Percentiles rank a stretch among this genome's conserved stretches.
phyloP scores from a whole-genome alignment of 768 basidiomycete species.

The Coprinopsis sp. region DNA sequence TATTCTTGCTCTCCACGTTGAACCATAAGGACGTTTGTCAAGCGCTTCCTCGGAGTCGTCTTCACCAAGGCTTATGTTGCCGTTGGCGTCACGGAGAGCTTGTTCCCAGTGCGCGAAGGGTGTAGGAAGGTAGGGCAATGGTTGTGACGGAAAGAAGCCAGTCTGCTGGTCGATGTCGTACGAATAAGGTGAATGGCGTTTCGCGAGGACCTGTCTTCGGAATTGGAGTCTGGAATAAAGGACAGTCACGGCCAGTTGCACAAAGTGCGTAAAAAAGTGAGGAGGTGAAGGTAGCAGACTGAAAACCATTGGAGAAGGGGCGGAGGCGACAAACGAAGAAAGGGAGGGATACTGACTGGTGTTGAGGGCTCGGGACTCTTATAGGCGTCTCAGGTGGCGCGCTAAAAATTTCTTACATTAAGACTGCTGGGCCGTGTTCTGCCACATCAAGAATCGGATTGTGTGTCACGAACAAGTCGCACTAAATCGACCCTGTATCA shows the following conservation, averaged over 20 bases:
- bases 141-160: slow-evolving; percentile 79
- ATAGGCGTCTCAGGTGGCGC: background rate
- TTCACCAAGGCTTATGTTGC: slow-evolving; percentile 52
- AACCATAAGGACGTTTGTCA: slow-evolving; percentile 48
- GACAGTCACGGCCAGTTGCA: slow-evolving; percentile 42
- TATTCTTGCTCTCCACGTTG: slow-evolving; percentile 64
- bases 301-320: slow-evolving; percentile 29
- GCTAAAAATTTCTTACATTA: background rate
- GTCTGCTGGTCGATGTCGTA: slow-evolving; percentile 60
- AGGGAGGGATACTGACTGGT: background rate
- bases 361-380: background rate
- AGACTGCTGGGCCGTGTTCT: background rate
- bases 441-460: background rate
- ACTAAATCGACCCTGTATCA: background rate
- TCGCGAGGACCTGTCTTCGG: slow-evolving; percentile 25
- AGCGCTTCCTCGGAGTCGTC: slow-evolving; percentile 46
- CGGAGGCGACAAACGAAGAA: slow-evolving; percentile 3
- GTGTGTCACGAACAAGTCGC: background rate
- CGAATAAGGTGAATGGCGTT: slow-evolving; percentile 35
- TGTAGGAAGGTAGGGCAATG: slow-evolving; percentile 50
- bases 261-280: slow-evolving; percentile 43
- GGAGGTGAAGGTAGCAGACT: slow-evolving; percentile 51
- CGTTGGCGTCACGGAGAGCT: slow-evolving; percentile 51
- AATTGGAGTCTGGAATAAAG: slow-evolving; percentile 39
- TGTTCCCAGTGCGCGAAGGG: slow-evolving; percentile 69